Base-by-base conservation (phyloP, 352 stramenopile species). In the Phytophthora litchii region DNA sequence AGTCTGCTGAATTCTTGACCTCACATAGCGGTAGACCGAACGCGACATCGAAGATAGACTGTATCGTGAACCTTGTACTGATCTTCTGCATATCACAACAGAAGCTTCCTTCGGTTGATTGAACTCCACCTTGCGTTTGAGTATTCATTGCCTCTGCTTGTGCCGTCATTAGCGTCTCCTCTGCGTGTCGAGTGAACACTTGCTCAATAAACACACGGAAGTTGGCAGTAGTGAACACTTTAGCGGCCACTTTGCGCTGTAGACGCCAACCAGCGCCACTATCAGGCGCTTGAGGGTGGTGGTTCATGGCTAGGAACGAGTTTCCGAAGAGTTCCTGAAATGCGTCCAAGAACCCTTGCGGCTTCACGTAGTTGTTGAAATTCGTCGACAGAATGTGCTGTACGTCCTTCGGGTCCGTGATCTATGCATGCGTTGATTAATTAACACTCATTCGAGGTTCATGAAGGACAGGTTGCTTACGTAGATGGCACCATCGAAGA, bases 221-320 rank as follows among this genome's bases (percentile, higher is more conserved):
- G 38, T 86, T 88, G 21, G 52, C 65, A 1, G 72, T 81, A 23
- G 83, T 94, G 19, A 96, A 96, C 27, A 98, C 92, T 47, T 93
- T 92, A 17, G 86, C 90, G 46, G 89, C 86, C 27, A 82, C 80
- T 45, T 95, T 95, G 50, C 88, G 79, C 54, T 96, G 88, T 4
- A 89, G 48, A 6, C 70, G 53, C 88, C 88, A 96, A 35, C 69
- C 75, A 49, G 54, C 70, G 25, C 84, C 82, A 16, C 83, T 72
- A 43, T 86, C 77, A 1, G 60, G 50, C 27, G 67, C 69, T 51
- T 82, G 46, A n/a, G 67, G 49, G 49, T 88, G 79, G 50, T 89
- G 79, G 58, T 89, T 91, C 60, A 86, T 67, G 7, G 69, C 76
- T 42, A 91, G 86, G 51, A 91, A 85, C 32, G 82, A 87, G 46